Evolutionary conservation across 768 basidiomycete genomes (phyloP).

Genomic region (Panaeolus cyanescens): DNA sequence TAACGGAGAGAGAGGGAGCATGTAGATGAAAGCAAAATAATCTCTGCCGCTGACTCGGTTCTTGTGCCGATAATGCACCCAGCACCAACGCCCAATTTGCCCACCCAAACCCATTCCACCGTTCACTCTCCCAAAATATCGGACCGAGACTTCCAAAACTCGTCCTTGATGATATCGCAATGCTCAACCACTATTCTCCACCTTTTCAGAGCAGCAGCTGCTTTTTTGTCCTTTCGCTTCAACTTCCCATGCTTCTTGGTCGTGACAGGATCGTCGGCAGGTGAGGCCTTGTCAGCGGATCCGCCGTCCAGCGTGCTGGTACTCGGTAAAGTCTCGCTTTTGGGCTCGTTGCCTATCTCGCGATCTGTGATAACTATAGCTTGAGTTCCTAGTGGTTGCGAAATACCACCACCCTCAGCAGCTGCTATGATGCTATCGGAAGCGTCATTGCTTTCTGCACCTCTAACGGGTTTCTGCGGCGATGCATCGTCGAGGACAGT

Average conservation of each 20-base stretch:
- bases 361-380: background rate
- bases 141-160: constrained; percentile 74
- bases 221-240: constrained; percentile 25
- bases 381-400: background rate
- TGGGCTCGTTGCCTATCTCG: background rate
- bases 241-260: constrained; percentile 16
- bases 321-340: background rate
- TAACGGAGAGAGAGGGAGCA: background rate
- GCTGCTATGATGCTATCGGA: background rate
- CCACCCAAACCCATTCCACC: background rate
- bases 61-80: background rate
- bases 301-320: background rate
- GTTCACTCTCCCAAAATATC: constrained; percentile 41
- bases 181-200: constrained; percentile 64
- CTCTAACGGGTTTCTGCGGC: background rate
- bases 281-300: background rate
- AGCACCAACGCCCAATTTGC: background rate
- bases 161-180: constrained; percentile 81
- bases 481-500: background rate
- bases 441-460: background rate
- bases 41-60: background rate
- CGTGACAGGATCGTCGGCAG: constrained; percentile 2
- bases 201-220: constrained; percentile 29
- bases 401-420: background rate
- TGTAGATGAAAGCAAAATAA: background rate